These are phyloP conservation scores for Grifola frondosa DNA, from an alignment of 1,284 basidiomycete genomes.

Conservation along the genomic window DNA sequence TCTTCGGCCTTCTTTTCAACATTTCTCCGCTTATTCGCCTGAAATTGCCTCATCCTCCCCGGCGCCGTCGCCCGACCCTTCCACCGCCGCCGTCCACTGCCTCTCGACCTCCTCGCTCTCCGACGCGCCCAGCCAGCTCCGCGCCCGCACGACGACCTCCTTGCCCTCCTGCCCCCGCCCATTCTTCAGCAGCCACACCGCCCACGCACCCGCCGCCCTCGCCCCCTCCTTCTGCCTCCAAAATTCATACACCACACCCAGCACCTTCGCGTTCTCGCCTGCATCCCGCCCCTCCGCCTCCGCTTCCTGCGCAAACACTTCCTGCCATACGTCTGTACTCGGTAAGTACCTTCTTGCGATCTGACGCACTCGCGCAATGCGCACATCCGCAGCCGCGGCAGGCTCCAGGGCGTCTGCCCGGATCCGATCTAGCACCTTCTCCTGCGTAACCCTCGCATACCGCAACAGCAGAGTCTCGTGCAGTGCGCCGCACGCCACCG, in stretches of 20 bases:
- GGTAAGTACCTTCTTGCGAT: slow-evolving; percentile 43
- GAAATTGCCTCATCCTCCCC: slow-evolving; percentile 6
- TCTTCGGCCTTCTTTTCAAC: no score
- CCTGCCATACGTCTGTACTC: slow-evolving; percentile 45
- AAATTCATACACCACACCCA: slow-evolving; percentile 39
- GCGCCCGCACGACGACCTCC: slow-evolving; percentile 24
- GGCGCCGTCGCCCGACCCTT: slow-evolving; percentile 7
- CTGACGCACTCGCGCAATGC: slow-evolving; percentile 39
- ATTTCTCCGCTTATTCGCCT: no score
- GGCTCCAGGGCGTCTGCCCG: slow-evolving; percentile 12
- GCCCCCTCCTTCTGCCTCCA: slow-evolving; percentile 42
- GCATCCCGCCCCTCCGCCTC: slow-evolving; percentile 6
- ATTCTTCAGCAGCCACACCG: slow-evolving; percentile 42
- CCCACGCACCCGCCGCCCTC: slow-evolving; percentile 45
- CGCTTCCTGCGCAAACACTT: slow-evolving; percentile 37
- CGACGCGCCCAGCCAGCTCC: slow-evolving; percentile 16
- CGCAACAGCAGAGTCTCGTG: slow-evolving; percentile 50
- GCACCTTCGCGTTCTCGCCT: slow-evolving; percentile 29
- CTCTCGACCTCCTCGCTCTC: slow-evolving; percentile 23
- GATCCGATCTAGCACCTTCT: slow-evolving; percentile 12
- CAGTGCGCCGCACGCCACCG: slow-evolving; percentile 36
- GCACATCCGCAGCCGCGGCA: slow-evolving; percentile 13
- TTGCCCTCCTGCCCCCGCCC: slow-evolving; percentile 35
- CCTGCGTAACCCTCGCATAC: slow-evolving; percentile 33
- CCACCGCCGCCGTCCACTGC: slow-evolving; percentile 26